A percentile compares a stretch with the other conserved stretches of the same genome.
Conservation (phyloP, 2,329 filamentous ascomycete species). For the Clarireedia hainanense region DNA sequence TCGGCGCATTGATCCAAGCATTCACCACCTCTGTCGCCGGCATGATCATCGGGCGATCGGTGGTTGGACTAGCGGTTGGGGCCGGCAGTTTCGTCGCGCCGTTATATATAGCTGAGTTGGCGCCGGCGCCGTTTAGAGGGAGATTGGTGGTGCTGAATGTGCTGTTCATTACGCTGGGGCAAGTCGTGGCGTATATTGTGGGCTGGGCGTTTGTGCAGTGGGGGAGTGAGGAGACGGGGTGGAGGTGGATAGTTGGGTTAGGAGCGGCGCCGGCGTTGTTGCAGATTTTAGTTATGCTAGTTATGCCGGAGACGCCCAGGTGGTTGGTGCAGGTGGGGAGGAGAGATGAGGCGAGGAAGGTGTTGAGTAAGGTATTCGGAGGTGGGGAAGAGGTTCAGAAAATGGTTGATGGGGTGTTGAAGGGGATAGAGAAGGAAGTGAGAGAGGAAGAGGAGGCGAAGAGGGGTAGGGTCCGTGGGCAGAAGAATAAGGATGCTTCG, state of each 20-base stretch:
- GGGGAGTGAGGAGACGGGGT: slow-evolving; percentile 49
- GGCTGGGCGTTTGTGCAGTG: slow-evolving; percentile 66
- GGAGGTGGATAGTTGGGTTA: slow-evolving; percentile 88
- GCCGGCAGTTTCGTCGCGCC: slow-evolving; percentile 77
- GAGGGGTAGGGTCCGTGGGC: slow-evolving; percentile 18
- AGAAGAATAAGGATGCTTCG: slow-evolving; percentile 14
- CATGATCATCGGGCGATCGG: slow-evolving; percentile 61
- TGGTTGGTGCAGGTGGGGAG: slow-evolving; percentile 71
- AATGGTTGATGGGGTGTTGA: slow-evolving; percentile 53
- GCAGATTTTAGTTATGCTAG: slow-evolving; percentile 59
- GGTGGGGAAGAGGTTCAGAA: slow-evolving; percentile 33
- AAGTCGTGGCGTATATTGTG: slow-evolving; percentile 79
- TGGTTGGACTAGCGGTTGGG: slow-evolving; percentile 68
- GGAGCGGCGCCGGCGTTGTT: slow-evolving; percentile 69
- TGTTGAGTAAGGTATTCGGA: slow-evolving; percentile 60
- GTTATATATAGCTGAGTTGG: slow-evolving; percentile 80
- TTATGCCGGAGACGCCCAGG: slow-evolving; percentile 82
- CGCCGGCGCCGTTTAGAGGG: slow-evolving; percentile 68
- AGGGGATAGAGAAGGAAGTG: slow-evolving; percentile 66
- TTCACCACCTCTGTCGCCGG: slow-evolving; percentile 44
- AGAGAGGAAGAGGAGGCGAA: slow-evolving; percentile 55
- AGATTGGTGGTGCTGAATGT: slow-evolving; percentile 74
- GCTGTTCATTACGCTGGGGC: slow-evolving; percentile 78
- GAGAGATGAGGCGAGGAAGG: slow-evolving; percentile 50
- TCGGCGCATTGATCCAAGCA: slow-evolving; percentile 61